A percentile compares a stretch with the other conserved stretches of the same genome.
These are phyloP conservation scores for Scleromitrula shiraiana DNA, from an alignment of 2,329 filamentous ascomycete genomes.

Conservation along the genomic window DNA sequence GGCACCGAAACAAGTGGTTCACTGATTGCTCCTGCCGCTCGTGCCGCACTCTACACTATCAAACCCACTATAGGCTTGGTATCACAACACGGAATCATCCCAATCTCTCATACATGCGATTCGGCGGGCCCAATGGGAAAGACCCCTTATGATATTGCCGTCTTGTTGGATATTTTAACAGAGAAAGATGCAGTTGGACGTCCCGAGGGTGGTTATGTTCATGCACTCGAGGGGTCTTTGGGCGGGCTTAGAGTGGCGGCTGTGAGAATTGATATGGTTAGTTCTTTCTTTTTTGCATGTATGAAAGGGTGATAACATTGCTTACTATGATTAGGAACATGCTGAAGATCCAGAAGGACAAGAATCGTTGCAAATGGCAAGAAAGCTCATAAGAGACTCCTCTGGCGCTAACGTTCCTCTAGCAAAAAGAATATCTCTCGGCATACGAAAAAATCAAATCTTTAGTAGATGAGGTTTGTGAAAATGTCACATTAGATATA, in stretches of 20 bases:
- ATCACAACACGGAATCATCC: neutral
- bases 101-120: neutral
- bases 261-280: neutral
- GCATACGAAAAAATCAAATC: neutral
- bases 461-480: neutral
- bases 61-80: neutral
- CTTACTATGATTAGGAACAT: neutral
- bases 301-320: neutral
- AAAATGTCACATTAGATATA: too few species aligned
- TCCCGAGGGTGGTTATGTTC: neutral
- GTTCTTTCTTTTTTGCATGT: neutral
- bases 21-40: neutral
- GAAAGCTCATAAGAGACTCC: neutral
- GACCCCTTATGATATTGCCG: neutral
- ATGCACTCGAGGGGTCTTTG: neutral
- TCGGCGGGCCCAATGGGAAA: constrained; percentile 5
- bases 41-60: neutral
- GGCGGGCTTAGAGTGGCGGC: neutral
- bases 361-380: too few species aligned
- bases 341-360: too few species aligned
- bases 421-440: neutral
- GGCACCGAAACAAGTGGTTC: constrained; percentile 5
- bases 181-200: neutral
- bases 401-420: neutral
- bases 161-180: neutral